Evolutionary conservation across 345 rosid species (phyloP), one percentile per base, ranked within the genome.

Genomic region (Ceriops decandra): DNA sequence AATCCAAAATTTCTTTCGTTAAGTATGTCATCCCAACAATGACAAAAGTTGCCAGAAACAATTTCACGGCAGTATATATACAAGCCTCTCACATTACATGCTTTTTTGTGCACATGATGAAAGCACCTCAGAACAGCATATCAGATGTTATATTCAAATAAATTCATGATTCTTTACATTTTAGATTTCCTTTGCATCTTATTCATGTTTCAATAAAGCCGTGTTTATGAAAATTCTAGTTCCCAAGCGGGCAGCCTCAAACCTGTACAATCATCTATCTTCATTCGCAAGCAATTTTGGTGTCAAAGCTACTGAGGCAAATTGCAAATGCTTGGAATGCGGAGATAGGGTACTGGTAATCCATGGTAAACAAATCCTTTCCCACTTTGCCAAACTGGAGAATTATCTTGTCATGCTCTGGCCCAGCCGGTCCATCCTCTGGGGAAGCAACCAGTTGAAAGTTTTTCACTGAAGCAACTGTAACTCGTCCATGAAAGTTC

Each of bases 281-380:
- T 77, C 68, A 76, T 71, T 76, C 79, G 47, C 79, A 70, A 16
- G 79, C 79, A 30, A 76, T 71, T 67, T 71, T 76, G 38, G 79
- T 76, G 71, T 71, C 79, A 22, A 70, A 76, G 64, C 79, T 76
- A 58, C 75, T 70, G 47, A 76, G 72, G 60, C 79, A 76, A 24
- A 76, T 70, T 54, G 79, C 68, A 66, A 76, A 76, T 42, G 79
- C 79, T 66, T 76, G 79, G 64, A 76, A 76, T 20, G 79, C 75
- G 0, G 79, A 76, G 38, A 76, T 53, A 6, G 79, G 79, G 30
- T 70, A 71, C 15, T 70, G 71, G 26, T 70, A 76, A 62, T 76
- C 79, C 79, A 76, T 76, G 32, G 79, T 76, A 59, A 76, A 76
- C 59, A 67, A 33, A 61, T 76, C 79, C 60, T 76, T 71, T 27